Evolutionary conservation across 225 moss, liverwort and hornwort genomes (phyloP), one percentile per base, ranked within the genome.

Genomic region (Asterella californica): DNA sequence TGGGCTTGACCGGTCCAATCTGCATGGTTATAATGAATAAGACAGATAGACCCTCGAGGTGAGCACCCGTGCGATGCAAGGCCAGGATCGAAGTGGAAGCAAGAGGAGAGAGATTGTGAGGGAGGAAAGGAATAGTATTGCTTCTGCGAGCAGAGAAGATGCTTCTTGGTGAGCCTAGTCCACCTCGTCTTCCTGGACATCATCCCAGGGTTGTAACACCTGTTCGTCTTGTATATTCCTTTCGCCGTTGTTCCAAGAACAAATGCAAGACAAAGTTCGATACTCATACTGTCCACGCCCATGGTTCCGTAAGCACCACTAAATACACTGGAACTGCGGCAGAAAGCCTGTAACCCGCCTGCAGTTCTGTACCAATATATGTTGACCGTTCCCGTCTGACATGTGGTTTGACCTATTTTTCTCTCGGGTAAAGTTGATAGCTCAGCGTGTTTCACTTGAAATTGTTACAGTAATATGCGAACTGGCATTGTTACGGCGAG

Each of bases 31-130:
- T 33, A 75, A 75, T 34, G 55, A 75, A 54, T 19, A 48, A 55
- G 48, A 72, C 48, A 38, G 46, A 47, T 11, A 49, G n/a, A 49
- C 48, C 42, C 47, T 48, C 47, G 46, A 49, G 0, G 27, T 72
- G 47, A 27, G n/a, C 72, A 72, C 27, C 27, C 48, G 72, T n/a
- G 72, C 27, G 72, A 72, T 72, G 72, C 46, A 49, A 72, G 72
- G 72, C 69, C 47, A 72, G n/a, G 72, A 72, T 72, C 42, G 48
- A 48, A 49, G 72, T 42, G 72, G 48, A 72, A 72, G 72, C n/a
- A 42, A 48, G n/a, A 47, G 42, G 72, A 49, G 72, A 72, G 69
- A 70, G 69, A 70, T 37, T 21, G 69, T 67, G 67, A 36, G 36
- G 67, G 67, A 67, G 34, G 67, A 36, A 67, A 33, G 67, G 34